These are phyloP conservation scores for Exidia glandulosa DNA, from an alignment of 768 basidiomycete species.

Conservation along the genomic window DNA sequence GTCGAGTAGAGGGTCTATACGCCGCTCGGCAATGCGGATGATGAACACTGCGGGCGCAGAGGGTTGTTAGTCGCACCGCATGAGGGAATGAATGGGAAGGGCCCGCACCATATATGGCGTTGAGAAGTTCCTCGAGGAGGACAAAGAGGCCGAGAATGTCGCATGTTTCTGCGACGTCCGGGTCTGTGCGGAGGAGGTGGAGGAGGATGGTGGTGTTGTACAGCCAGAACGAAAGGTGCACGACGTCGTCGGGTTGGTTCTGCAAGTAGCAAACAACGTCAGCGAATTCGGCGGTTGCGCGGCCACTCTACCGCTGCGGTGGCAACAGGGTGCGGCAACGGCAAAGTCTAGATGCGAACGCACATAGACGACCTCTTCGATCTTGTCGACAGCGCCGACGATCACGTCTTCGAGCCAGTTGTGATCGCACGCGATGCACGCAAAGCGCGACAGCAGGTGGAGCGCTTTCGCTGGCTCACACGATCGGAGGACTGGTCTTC, in stretches of 20 bases:
- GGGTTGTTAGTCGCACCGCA: slow-evolving; percentile 8
- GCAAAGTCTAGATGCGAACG: slow-evolving; percentile 31
- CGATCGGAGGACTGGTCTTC: slow-evolving; percentile 58
- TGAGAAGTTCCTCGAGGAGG: slow-evolving; percentile 84
- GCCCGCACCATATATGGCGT: slow-evolving; percentile 79
- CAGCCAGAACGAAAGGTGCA: slow-evolving; percentile 86
- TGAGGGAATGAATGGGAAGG: neutral
- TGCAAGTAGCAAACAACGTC: slow-evolving; percentile 19
- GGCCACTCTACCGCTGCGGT: neutral
- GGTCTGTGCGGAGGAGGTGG: slow-evolving; percentile 82
- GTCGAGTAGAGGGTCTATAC: slow-evolving; percentile 81
- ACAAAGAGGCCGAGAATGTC: slow-evolving; percentile 76
- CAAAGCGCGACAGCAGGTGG: slow-evolving; percentile 86
- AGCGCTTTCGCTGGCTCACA: slow-evolving; percentile 83
- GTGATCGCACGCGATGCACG: slow-evolving; percentile 81
- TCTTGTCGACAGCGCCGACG: slow-evolving; percentile 80
- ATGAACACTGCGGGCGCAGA: slow-evolving; percentile 60
- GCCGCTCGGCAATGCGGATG: slow-evolving; percentile 82
- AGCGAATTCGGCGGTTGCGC: neutral
- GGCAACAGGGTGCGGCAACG: slow-evolving; percentile 1
- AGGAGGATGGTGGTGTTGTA: slow-evolving; percentile 87
- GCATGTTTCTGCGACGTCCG: slow-evolving; percentile 64
- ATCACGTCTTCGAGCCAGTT: slow-evolving; percentile 90
- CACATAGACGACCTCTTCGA: slow-evolving; percentile 89
- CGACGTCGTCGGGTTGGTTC: slow-evolving; percentile 76